Evolutionary conservation across 495 filamentous ascomycete genomes (phyloP).

Genomic region (Penicillium pancosmium): DNA sequence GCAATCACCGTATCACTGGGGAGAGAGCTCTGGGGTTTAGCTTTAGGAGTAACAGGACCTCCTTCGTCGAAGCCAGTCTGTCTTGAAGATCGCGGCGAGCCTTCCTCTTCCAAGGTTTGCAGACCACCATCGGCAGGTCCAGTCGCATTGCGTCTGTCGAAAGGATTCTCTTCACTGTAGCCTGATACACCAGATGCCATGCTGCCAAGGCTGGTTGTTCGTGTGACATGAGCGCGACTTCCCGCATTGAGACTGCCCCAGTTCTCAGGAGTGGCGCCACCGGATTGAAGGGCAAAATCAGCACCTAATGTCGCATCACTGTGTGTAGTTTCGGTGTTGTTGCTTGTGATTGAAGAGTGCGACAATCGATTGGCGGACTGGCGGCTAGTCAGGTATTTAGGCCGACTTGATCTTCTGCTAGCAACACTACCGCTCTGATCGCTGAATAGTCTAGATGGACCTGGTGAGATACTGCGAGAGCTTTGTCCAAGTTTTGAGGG

Average conservation of each 20-base stretch:
- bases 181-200: conserved; percentile 91
- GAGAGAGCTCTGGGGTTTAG: conserved; percentile 46
- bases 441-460: conserved; percentile 37
- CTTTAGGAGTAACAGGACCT: conserved; percentile 51
- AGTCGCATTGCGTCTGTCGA: conserved; percentile 42
- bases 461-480: conserved; percentile 39
- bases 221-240: conserved; percentile 60
- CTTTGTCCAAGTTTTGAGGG: conserved; percentile 30
- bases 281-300: conserved; percentile 84
- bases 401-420: conserved; percentile 53
- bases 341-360: conserved; percentile 70
- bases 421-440: conserved; percentile 33
- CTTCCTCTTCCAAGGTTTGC: conserved; percentile 64
- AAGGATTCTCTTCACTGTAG: conserved; percentile 61
- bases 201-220: conserved; percentile 88
- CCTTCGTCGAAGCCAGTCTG: conserved; percentile 33
- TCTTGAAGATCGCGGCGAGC: conserved; percentile 40
- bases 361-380: conserved; percentile 79
- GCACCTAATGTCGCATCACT: conserved; percentile 77
- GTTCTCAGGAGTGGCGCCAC: conserved; percentile 71
- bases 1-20: conserved; percentile 89
- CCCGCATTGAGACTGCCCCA: conserved; percentile 45
- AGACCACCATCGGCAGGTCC: conserved; percentile 54
- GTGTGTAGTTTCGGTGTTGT: conserved; percentile 57
- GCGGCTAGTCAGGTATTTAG: conserved; percentile 73